phyloP scores from a whole-genome alignment of 192 early-diverging fungal species.

The Coemansia sp. region DNA sequence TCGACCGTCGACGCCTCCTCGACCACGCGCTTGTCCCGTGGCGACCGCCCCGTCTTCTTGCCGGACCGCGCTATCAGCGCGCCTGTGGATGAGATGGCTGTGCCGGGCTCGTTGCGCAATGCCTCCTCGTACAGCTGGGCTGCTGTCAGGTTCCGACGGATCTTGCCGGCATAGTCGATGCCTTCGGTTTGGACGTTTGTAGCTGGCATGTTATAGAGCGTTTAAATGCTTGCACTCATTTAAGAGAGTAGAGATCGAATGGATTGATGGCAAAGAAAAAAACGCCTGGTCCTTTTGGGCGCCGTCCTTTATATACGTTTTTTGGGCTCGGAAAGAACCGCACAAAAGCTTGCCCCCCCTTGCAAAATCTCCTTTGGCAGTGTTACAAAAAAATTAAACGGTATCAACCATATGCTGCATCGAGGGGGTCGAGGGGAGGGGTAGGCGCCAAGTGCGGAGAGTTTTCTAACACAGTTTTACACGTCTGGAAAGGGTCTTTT shows the following conservation, averaged over 20 bases:
- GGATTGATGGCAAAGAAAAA: slow-evolving; percentile 6
- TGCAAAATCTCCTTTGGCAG: no score
- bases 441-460: no score
- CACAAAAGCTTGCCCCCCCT: no score
- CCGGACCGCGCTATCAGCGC: slow-evolving; percentile 90
- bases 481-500: no score
- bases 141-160: slow-evolving; percentile 81
- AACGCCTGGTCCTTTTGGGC: background rate
- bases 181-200: slow-evolving; percentile 32
- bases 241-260: no score
- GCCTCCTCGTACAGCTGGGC: slow-evolving; percentile 94
- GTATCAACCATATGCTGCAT: no score
- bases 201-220: slow-evolving; percentile 21
- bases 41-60: slow-evolving; percentile 89
- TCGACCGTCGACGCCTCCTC: slow-evolving; percentile 80
- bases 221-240: no score
- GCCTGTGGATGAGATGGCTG: slow-evolving; percentile 85
- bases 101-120: slow-evolving; percentile 75
- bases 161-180: slow-evolving; percentile 55
- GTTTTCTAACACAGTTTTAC: no score
- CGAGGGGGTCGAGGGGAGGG: no score
- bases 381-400: no score
- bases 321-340: background rate
- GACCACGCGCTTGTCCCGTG: slow-evolving; percentile 96
- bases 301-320: background rate